Base-by-base conservation (phyloP, 192 early-diverging fungal species). In the Chytriomyces confervae region DNA sequence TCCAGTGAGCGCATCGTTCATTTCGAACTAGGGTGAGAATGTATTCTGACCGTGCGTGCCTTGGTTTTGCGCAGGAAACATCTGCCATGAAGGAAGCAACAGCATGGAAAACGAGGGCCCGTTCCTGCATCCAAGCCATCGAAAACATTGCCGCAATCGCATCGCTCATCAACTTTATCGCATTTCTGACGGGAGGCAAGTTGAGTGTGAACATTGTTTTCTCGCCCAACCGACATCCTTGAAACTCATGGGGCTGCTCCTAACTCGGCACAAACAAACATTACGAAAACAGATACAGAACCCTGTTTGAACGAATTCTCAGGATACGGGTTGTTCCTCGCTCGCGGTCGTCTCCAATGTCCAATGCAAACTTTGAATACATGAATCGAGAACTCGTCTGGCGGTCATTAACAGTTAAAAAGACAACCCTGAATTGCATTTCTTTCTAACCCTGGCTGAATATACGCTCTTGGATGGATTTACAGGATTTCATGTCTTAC, bases 371-470 rank as follows among this genome's bases (percentile, higher is more conserved):
- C 18, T 76, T 66, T 45, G 74, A 76, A 10, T 48, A 51, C 46
- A 76, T 76, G 74, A 76, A 76, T 49, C 29, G 74, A 2, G 74
- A 76, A 53, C 74, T 76, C 6, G 74, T 76, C 7, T 76, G 74
- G 74, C 63, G 63, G 0, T 45, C 51, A 2, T 51, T 76, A 65
- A 76, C 74, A 10, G 72, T 72, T 29, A 16, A 24, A 24, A n/a
- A 24, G 43, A 16, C 5, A 60, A 13, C 64, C 4, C 36, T 36
- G 36, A 2, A 36, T 36, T 36, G 36, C 2, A 36, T 36, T 2
- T 4, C 36, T 36, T 36, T 4, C 36, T 36, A 1, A 0, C 36
- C 36, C 2, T 36, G 36, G 36, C 36, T 36, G 3, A 36, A 36
- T 36, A 27, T 27, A 0, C 24, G 24, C 24, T 27, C 0, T 0